A percentile compares a stretch with the other conserved stretches of the same genome.
phyloP scores from a whole-genome alignment of 768 basidiomycete species.

The Mycena chlorophos region DNA sequence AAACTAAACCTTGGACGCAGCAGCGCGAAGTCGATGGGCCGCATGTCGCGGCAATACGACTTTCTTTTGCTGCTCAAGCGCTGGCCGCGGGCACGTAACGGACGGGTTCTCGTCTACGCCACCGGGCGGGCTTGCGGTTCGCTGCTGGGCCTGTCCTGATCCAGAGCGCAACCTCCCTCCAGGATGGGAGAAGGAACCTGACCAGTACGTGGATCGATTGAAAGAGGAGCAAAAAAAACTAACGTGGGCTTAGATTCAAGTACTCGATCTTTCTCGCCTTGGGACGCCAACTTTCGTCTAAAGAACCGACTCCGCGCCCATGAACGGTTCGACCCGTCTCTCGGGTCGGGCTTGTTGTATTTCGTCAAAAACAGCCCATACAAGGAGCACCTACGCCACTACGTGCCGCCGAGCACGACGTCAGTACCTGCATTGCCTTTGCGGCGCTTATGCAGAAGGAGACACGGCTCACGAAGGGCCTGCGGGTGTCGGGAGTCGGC shows the following conservation, averaged over 20 bases:
- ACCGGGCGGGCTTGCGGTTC: conserved; percentile 12
- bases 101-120: conserved; percentile 2
- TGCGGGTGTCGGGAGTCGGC: too few species aligned
- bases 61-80: not conserved
- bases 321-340: too few species aligned
- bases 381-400: conserved; percentile 5
- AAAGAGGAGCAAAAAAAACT: too few species aligned
- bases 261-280: too few species aligned
- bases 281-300: too few species aligned
- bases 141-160: conserved; percentile 23
- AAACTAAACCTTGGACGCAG: too few species aligned
- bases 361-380: conserved; percentile 14
- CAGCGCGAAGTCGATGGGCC: not conserved
- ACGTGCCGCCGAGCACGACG: conserved; percentile 1
- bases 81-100: conserved; percentile 5
- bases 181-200: conserved; percentile 7
- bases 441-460: not conserved
- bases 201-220: too few species aligned
- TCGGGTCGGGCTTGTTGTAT: conserved; percentile 11
- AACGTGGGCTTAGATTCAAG: too few species aligned
- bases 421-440: not conserved
- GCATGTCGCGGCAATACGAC: not conserved
- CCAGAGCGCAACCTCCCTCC: conserved; percentile 15
- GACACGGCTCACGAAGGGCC: too few species aligned
- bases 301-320: too few species aligned